Evolutionary conservation across 2,329 filamentous ascomycete species (phyloP), one percentile per base, ranked within the genome.

Genomic region (Hymenoscyphus salicellus): DNA sequence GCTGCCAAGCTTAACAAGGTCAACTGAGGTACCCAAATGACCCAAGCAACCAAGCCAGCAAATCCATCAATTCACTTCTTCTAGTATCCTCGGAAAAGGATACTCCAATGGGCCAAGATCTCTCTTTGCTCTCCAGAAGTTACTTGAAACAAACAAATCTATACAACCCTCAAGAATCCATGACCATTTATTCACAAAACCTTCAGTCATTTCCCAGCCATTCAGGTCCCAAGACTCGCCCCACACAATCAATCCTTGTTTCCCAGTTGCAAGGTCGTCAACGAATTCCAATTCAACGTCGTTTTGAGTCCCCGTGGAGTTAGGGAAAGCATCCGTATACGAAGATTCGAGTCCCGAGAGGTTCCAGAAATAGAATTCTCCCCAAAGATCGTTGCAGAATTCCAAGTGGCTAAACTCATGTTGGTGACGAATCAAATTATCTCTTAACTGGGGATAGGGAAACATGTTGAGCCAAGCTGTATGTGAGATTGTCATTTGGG

Each of bases 401-500:
- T 69, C 70, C 10, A 57, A 30, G 32, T 69, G 65, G 49, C 68
- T 68, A 52, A 70, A 71, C n/a, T 62, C 20, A 23, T 58, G 49
- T 30, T 71, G 63, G 2, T 56, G 33, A 17, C 20, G 36, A 14
- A 72, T 70, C 11, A 72, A 33, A 58, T 72, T 71, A 26, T 72
- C 70, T 33, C 70, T 62, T 5, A 72, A 57, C 6, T 52, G 30
- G 6, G 68, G 65, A 33, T 67, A 71, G 10, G 70, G 70, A 28
- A 72, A 66, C 58, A 68, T 65, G 32, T 72, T 68, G 23, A 72
- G 55, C 68, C 69, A 72, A 14, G 65, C 60, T 7, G 68, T 65
- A 58, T 72, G 69, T 17, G 63, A 49, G 10, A 66, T 59, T 30
- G 28, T 68, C 63, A 63, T 66, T 58, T 72, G 70, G 1, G 65